A percentile compares a stretch with the other conserved stretches of the same genome.
Conservation (phyloP, 2,329 filamentous ascomycete species). For the Hypomyces rosellus region DNA sequence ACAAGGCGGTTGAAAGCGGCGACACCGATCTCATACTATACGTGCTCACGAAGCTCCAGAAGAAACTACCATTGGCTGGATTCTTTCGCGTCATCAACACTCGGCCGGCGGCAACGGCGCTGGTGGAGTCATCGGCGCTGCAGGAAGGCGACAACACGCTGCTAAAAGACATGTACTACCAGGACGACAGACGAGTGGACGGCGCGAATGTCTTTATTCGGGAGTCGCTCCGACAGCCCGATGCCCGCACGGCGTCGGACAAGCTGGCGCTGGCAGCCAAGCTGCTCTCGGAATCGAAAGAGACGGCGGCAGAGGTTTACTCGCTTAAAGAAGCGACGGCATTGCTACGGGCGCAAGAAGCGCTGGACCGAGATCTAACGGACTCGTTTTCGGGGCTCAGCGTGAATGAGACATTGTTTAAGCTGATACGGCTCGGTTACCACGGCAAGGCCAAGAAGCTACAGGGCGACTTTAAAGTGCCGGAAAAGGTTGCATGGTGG, state of each 20-base stretch:
- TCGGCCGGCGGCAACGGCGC: constrained; percentile 76
- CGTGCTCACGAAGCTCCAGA: constrained; percentile 81
- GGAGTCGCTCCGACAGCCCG: constrained; percentile 71
- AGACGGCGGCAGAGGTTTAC: constrained; percentile 66
- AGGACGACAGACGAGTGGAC: constrained; percentile 85
- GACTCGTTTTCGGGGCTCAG: constrained; percentile 74
- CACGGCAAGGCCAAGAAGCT: constrained; percentile 80
- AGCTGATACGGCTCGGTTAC: constrained; percentile 75
- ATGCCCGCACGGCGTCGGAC: constrained; percentile 65
- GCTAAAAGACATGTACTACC: constrained; percentile 94
- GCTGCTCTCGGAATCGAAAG: constrained; percentile 75
- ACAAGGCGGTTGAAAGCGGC: constrained; percentile 93
- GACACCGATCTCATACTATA: constrained; percentile 91
- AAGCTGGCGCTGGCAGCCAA: constrained; percentile 85
- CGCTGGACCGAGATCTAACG: constrained; percentile 76
- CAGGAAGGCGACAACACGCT: constrained; percentile 67
- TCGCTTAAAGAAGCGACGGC: constrained; percentile 73
- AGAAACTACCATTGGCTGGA: constrained; percentile 79
- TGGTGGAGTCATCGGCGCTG: constrained; percentile 77
- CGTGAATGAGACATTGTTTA: constrained; percentile 87
- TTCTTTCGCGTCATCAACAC: constrained; percentile 92
- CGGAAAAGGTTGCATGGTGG: constrained; percentile 89
- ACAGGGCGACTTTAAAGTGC: constrained; percentile 85
- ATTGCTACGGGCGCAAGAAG: constrained; percentile 78
- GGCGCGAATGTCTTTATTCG: constrained; percentile 81